Conservation (phyloP, 805 yeast genomes). For the Babjeviella inositovora region DNA sequence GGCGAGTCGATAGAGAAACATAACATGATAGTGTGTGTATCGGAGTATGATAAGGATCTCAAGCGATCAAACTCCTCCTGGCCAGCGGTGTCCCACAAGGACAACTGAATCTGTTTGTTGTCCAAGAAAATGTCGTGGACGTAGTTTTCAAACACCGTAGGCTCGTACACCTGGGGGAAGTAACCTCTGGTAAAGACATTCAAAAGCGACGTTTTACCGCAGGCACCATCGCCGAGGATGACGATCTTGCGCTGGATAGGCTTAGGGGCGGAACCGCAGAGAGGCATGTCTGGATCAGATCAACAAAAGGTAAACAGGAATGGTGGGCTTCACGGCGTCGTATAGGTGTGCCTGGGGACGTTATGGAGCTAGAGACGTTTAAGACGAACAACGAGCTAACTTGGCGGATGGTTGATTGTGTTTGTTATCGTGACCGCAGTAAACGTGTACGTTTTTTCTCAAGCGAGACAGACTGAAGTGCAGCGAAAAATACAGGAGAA, state of each 20-base stretch:
- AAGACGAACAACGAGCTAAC: too few relatives aligned
- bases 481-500: too few relatives aligned
- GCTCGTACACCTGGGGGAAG: slow-evolving; percentile 96
- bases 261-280: slow-evolving; percentile 26
- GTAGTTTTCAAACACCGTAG: slow-evolving; percentile 94
- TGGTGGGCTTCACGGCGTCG: not conserved
- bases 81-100: slow-evolving; percentile 98
- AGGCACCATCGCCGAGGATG: slow-evolving; percentile 95
- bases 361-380: too few relatives aligned
- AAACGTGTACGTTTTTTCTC: too few relatives aligned
- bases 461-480: too few relatives aligned
- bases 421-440: too few relatives aligned
- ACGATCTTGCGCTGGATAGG: slow-evolving; percentile 79
- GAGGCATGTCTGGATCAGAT: slow-evolving; percentile 18
- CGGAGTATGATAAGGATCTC: slow-evolving; percentile 83
- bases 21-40: slow-evolving; percentile 93
- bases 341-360: too few relatives aligned
- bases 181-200: slow-evolving; percentile 95
- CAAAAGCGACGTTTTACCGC: slow-evolving; percentile 90
- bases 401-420: too few relatives aligned
- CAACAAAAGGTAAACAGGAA: too few relatives aligned
- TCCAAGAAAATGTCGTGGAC: slow-evolving; percentile 95
- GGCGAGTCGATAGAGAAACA: slow-evolving; percentile 91
- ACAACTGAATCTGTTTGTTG: slow-evolving; percentile 80
- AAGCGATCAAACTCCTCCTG: slow-evolving; percentile 96